Base-by-base conservation (phyloP, 108 stramenopile genomes). In the Nannochloropsis granulata region DNA sequence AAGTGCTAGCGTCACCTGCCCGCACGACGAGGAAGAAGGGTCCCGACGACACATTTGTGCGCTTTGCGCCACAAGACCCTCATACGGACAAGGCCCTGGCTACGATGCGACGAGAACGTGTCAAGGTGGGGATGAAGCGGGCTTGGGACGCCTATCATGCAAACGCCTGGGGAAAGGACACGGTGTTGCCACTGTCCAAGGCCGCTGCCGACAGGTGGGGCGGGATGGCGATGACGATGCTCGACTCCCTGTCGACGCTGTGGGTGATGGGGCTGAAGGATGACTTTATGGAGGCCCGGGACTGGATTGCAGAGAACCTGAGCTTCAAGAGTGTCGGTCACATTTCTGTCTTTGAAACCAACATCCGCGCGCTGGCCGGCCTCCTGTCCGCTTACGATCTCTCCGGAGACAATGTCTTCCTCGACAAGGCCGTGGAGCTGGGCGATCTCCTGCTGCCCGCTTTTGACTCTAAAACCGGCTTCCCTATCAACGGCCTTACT, bases 341-440 rank as follows among this genome's bases (percentile, higher is more conserved):
- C 14, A 96, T 98, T 2, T 94, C 94, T 43, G 93, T 95, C 78
- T 99, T 99, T 90, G 99, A 99, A 91, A 99, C 97, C n/a, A 99
- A 97, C 34, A 99, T 99, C 89, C 93, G 99, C 12, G 94, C 89
- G 79, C 90, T 99, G 45, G 99, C 97, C 12, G 97, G 97, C 25
- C 89, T 99, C 46, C 89, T 99, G n/a, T 87, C 94, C 16, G 97
- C 99, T 0, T 99, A 95, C 87, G 97, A 94, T 82, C 90, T 94
- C 0, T 92, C 91, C 8, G 81, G 84, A 11, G 92, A 93, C 79
- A n/a, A 81, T 12, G 42, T 92, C 13, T 89, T 94, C 79, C 87
- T 93, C 34, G 86, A 84, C 21, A 79, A 86, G 81, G 93, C 93
- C n/a, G 45, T 78, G 23, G 84, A 91, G 43, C 85, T 92, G 23